Conservation (phyloP, 306 rosid genomes). For the peach (Prunus persica) region Prunus_persica_NCBIv2 NC_034015.1:21549001-21549500, state of each 20-base stretch:
- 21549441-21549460: slow-evolving; percentile 63
- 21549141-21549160: no score
- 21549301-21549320: slow-evolving; percentile 32
- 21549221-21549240: no score
- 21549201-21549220: no score
- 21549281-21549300: neutral
- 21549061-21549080: no score
- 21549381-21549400: slow-evolving; percentile 84
- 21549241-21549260: neutral
- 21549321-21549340: slow-evolving; percentile 52
- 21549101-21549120: no score
- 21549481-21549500: slow-evolving; percentile 73
- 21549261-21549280: neutral
- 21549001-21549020: no score
- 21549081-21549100: no score
- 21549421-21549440: slow-evolving; percentile 32
- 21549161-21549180: no score
- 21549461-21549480: slow-evolving; percentile 83
- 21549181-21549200: no score
- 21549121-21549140: no score
- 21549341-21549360: slow-evolving; percentile 52
- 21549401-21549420: slow-evolving; percentile 61
- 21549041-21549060: no score
- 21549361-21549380: slow-evolving; percentile 49
- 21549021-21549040: no score